A percentile compares a stretch with the other conserved stretches of the same genome.
Evolutionary conservation across 2,329 filamentous ascomycete genomes (phyloP).

Genomic region (Epichloe gansuensis): DNA sequence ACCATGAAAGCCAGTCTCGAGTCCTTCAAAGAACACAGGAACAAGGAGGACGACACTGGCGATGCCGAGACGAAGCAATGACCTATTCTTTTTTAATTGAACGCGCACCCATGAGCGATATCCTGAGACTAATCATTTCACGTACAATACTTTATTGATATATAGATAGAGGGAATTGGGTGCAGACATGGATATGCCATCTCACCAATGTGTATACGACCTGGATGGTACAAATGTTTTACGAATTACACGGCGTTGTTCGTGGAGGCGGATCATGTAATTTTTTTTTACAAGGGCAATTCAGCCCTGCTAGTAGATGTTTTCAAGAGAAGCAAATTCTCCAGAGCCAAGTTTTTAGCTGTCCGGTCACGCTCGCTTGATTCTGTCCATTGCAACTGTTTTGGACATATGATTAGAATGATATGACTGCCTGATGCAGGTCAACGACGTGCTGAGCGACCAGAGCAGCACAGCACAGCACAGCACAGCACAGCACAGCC

Average conservation of each 20-base stretch:
- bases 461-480: neutral
- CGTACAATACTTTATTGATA: neutral
- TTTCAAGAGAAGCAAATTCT: neutral
- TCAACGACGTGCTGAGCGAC: no score
- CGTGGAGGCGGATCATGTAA: neutral
- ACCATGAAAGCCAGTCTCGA: constrained; percentile 33
- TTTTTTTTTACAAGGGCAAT: neutral
- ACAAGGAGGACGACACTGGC: neutral
- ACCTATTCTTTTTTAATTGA: neutral
- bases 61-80: neutral
- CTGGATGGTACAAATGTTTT: neutral
- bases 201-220: neutral
- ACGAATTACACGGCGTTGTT: neutral
- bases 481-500: no score
- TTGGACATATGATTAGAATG: no score
- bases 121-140: neutral
- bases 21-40: neutral
- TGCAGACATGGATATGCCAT: neutral
- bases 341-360: neutral
- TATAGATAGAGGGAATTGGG: neutral
- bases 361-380: no score
- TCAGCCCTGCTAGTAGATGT: neutral
- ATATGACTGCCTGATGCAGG: no score
- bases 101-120: neutral
- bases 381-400: no score